Percentiles rank a stretch among this genome's conserved stretches.
Conservation (phyloP, 768 basidiomycete genomes). For the Russula griseocarnosa region DNA sequence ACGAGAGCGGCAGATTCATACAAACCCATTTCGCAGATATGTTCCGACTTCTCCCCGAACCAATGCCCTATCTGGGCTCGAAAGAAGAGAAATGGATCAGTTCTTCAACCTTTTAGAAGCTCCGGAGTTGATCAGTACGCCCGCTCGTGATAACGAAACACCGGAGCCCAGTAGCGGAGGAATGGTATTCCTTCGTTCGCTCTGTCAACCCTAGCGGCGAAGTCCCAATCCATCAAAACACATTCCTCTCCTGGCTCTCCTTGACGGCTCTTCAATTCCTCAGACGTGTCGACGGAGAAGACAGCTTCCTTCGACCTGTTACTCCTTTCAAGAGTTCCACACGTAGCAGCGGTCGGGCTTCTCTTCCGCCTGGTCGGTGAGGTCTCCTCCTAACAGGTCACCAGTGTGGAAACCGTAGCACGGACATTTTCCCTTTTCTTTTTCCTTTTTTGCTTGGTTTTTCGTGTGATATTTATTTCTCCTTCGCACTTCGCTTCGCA, state of each 20-base stretch:
- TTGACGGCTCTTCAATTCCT: constrained; percentile 81
- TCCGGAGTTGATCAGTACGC: constrained; percentile 39
- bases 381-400: constrained; percentile 22
- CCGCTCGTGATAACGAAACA: constrained; percentile 49
- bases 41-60: constrained; percentile 67
- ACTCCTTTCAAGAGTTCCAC: constrained; percentile 54
- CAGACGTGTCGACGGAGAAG: constrained; percentile 66
- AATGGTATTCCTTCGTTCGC: constrained; percentile 58
- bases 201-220: constrained; percentile 46
- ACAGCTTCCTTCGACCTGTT: constrained; percentile 47
- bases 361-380: constrained; percentile 6
- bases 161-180: constrained; percentile 55
- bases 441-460: neutral
- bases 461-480: constrained; percentile 7
- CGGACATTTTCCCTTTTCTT: neutral
- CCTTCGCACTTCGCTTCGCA: neutral
- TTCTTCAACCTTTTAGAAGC: constrained; percentile 66
- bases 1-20: constrained; percentile 60
- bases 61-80: constrained; percentile 42
- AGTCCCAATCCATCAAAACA: constrained; percentile 45
- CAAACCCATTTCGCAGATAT: constrained; percentile 81
- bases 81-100: constrained; percentile 83
- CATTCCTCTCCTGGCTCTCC: constrained; percentile 69
- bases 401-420: constrained; percentile 28
- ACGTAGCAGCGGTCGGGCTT: constrained; percentile 5